Conservation (phyloP, 441 rosid species). For the Bruguiera hainesii region DNA sequence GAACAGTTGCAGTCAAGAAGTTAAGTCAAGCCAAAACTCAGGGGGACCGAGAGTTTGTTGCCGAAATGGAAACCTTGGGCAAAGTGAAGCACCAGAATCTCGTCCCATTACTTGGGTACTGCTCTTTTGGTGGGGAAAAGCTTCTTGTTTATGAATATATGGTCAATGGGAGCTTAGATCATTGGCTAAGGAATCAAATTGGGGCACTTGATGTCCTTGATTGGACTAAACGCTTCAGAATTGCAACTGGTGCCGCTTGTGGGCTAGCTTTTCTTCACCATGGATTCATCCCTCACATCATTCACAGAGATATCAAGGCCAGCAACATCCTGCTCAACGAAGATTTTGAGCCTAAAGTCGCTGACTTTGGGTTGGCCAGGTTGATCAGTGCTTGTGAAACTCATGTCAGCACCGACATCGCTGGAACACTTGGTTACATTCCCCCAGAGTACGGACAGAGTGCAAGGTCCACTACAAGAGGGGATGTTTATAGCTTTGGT, state of each 20-base stretch:
- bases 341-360: constrained; percentile 85
- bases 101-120: constrained; percentile 81
- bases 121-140: constrained; percentile 78
- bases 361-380: constrained; percentile 90
- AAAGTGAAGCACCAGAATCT: constrained; percentile 93
- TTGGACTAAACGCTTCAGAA: constrained; percentile 76
- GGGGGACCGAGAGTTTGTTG: constrained; percentile 82
- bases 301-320: constrained; percentile 87
- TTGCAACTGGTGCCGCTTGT: constrained; percentile 68
- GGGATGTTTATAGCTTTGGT: constrained; percentile 97
- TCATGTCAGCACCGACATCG: constrained; percentile 84
- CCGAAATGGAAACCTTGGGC: constrained; percentile 94
- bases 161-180: constrained; percentile 87
- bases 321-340: constrained; percentile 79
- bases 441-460: constrained; percentile 98
- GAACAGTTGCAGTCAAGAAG: constrained; percentile 85
- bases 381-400: constrained; percentile 91
- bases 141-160: constrained; percentile 91
- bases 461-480: constrained; percentile 69
- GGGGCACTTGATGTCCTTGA: constrained; percentile 67
- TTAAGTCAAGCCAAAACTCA: constrained; percentile 78
- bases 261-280: constrained; percentile 90
- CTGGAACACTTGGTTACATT: constrained; percentile 87
- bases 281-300: constrained; percentile 86
- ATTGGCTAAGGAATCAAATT: constrained; percentile 67